phyloP scores from a whole-genome alignment of 345 rosid genomes.

The Barbarea vulgaris region DNA sequence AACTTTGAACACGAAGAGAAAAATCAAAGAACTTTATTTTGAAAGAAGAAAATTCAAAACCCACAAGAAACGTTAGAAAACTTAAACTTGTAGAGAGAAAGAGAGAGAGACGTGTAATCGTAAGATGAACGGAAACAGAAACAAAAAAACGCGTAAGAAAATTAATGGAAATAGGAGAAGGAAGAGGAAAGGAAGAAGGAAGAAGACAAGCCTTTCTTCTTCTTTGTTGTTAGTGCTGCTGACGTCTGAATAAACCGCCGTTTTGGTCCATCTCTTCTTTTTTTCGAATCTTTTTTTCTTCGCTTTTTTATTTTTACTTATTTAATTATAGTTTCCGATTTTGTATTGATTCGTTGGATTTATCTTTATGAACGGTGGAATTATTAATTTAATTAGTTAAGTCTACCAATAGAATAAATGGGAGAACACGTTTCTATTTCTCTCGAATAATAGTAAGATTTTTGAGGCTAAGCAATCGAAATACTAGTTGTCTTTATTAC shows the following conservation, averaged over 20 bases:
- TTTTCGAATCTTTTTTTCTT: conserved; percentile 36
- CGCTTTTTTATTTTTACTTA: background rate
- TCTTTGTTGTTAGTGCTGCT: conserved; percentile 36
- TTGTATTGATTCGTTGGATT: conserved; percentile 32
- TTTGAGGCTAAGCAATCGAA: conserved; percentile 8
- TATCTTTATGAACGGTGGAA: conserved; percentile 6
- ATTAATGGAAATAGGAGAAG: background rate
- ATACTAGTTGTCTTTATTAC: background rate
- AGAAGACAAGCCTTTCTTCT: conserved; percentile 16
- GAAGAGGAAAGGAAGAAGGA: background rate
- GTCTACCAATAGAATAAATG: conserved; percentile 18
- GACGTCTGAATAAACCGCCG: conserved; percentile 46
- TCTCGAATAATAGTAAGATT: no score
- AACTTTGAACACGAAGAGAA: conserved; percentile 11
- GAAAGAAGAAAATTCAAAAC: conserved; percentile 25
- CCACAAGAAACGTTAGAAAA: conserved; percentile 23
- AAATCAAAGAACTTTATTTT: conserved; percentile 29
- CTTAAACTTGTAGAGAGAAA: background rate
- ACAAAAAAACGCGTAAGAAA: conserved; percentile 22
- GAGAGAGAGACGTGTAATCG: background rate
- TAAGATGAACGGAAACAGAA: conserved; percentile 1
- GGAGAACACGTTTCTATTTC: background rate
- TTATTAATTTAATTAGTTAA: background rate
- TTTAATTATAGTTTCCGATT: conserved; percentile 1
- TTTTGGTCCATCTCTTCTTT: conserved; percentile 31